phyloP scores from a whole-genome alignment of 1,284 basidiomycete genomes.

The Ceratobasidium sp. region DNA sequence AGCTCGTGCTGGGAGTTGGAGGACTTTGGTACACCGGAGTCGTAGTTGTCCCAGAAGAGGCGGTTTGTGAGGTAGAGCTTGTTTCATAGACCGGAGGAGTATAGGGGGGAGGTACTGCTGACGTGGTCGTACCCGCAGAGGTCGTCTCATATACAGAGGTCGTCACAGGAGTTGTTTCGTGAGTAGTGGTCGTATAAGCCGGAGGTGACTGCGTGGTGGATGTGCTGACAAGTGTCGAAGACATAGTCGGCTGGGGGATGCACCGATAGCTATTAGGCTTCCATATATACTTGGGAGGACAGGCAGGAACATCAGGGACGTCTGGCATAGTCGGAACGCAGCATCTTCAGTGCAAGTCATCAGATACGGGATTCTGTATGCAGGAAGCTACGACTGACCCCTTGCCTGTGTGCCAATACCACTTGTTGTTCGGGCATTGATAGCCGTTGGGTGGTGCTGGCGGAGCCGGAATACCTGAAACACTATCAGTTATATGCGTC shows the following conservation, averaged over 20 bases:
- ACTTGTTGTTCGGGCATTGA: constrained; percentile 22
- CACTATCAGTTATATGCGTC: neutral
- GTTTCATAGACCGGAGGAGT: neutral
- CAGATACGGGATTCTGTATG: neutral
- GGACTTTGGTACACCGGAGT: neutral
- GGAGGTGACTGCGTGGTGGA: neutral
- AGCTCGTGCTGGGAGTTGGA: neutral
- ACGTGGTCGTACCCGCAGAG: neutral
- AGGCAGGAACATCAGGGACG: constrained; percentile 9
- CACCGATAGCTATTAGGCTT: constrained; percentile 17
- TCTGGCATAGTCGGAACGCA: constrained; percentile 21
- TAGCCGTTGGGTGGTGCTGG: constrained; percentile 13
- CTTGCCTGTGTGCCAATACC: constrained; percentile 25
- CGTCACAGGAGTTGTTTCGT: neutral
- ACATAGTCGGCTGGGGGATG: constrained; percentile 6
- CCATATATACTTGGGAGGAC: constrained; percentile 25
- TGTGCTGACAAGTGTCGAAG: neutral
- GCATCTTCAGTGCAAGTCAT: neutral
- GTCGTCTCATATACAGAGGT: neutral
- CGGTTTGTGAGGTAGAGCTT: neutral
- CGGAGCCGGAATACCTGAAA: constrained; percentile 5
- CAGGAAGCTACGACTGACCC: neutral
- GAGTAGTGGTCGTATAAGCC: neutral
- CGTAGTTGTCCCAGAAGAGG: neutral
- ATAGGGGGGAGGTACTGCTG: neutral